Evolutionary conservation across 352 stramenopile species (phyloP), one percentile per base, ranked within the genome.

Genomic region (Saprolegnia diclina): DNA sequence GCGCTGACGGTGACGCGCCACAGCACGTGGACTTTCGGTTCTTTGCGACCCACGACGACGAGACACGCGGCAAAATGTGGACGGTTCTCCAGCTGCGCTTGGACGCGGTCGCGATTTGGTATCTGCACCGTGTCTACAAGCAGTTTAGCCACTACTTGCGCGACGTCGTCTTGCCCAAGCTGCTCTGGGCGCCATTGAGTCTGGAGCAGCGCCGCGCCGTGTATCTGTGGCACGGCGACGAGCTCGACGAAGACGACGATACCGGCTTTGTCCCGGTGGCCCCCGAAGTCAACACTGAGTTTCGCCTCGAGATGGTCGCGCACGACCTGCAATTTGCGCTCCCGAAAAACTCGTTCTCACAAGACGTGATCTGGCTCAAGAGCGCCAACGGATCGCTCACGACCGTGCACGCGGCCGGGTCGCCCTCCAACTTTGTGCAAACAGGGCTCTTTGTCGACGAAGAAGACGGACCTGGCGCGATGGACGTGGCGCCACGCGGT

Each of bases 111-210:
- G 89, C 83, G 61, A 71, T 91, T n/a, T 75, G 84, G 46, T 93
- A 95, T 53, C 73, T 95, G 29, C 87, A 94, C 71, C 84, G 87
- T 37, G 80, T 95, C 38, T 91, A 89, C 76, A 95, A 95, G 62
- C 87, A 95, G 67, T 89, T 92, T 46, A 75, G 90, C 18, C 83
- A 93, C 64, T 93, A 87, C 61, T 29, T 92, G 13, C 71, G 50
- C 29, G 71, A 79, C 42, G 42, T n/a, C 11, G 42, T 48, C 13
- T 48, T 48, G 42, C 42, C 42, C 13, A 48, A 48, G 42, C 7
- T 54, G 71, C 70, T 13, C 71, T 85, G 35, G 73, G 76, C 45
- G 61, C 71, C 22, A 26, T 73, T 74, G 38, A 85, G 65, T 14
- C 57, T 44, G 63, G 66, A 76, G 32, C 80, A 80, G 50, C 61